Conservation (phyloP, 2,329 filamentous ascomycete species). For the Fusarium sp. region DNA sequence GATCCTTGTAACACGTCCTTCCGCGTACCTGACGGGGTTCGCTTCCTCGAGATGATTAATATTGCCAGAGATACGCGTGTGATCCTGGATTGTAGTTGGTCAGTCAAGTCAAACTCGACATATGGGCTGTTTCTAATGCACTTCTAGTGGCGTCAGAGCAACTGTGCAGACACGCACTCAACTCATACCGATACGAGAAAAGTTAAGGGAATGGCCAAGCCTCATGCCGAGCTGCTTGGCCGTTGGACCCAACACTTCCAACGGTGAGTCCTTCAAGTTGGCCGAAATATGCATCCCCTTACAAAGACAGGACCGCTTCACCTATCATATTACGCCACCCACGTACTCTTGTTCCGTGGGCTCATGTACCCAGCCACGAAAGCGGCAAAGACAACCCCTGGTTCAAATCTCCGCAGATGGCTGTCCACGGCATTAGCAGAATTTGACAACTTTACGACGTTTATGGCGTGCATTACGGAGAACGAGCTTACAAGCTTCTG, state of each 20-base stretch:
- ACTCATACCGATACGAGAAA: conserved; percentile 42
- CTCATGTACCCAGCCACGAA: conserved; percentile 59
- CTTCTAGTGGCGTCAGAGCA: conserved; percentile 21
- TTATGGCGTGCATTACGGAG: conserved; percentile 50
- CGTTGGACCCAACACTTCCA: conserved; percentile 25
- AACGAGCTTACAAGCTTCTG: conserved; percentile 55
- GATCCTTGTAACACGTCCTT: conserved; percentile 47
- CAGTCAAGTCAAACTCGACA: conserved; percentile 14
- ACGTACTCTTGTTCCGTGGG: conserved; percentile 55
- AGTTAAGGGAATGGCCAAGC: conserved; percentile 49
- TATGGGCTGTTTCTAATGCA: conserved; percentile 3
- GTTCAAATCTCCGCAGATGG: conserved; percentile 50
- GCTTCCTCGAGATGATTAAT: conserved; percentile 51
- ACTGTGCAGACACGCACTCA: conserved; percentile 26
- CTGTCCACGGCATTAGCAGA: conserved; percentile 48
- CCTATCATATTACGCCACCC: conserved; percentile 54
- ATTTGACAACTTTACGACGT: conserved; percentile 51
- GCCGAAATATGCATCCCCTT: neutral
- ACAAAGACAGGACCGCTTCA: conserved; percentile 50
- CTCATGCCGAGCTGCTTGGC: conserved; percentile 49
- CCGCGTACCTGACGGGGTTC: conserved; percentile 48
- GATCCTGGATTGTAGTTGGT: conserved; percentile 50
- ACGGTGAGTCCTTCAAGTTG: conserved; percentile 21
- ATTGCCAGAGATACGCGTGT: conserved; percentile 46
- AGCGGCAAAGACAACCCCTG: conserved; percentile 49